Percentiles rank a stretch among this genome's conserved stretches.
Conservation (phyloP, 345 rosid genomes). For the Hibiscus tridactylites region DNA sequence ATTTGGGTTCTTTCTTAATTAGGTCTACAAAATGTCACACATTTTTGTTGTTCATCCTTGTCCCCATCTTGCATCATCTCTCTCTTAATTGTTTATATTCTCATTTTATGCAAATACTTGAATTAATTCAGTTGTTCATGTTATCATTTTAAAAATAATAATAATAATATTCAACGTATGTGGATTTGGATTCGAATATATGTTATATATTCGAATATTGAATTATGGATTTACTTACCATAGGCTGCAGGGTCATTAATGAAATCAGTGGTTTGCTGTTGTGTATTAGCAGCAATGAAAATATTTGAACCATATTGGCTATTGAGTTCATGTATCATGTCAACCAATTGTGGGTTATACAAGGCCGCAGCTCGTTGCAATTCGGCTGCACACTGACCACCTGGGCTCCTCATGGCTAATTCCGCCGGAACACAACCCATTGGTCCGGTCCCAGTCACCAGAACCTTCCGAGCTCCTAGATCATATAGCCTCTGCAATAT, state of each 20-base stretch:
- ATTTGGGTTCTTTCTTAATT: neutral
- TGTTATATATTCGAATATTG: too few relatives aligned
- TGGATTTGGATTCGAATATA: too few relatives aligned
- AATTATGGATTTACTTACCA: conserved; percentile 27
- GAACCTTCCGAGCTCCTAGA: conserved; percentile 69
- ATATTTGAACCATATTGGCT: conserved; percentile 26
- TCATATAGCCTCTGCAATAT: conserved; percentile 16
- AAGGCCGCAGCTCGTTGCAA: conserved; percentile 53
- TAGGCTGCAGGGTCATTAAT: conserved; percentile 43
- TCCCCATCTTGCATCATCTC: neutral
- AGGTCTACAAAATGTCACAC: conserved; percentile 1
- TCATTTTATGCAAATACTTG: neutral
- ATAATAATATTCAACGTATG: neutral
- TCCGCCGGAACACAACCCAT: conserved; percentile 80
- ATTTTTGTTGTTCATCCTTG: neutral
- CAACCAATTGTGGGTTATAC: conserved; percentile 52
- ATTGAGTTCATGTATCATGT: conserved; percentile 48
- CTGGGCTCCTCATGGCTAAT: conserved; percentile 42
- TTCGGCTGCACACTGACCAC: conserved; percentile 47
- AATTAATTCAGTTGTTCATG: neutral
- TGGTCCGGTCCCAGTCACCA: conserved; percentile 88
- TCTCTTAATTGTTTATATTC: neutral
- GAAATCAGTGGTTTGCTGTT: conserved; percentile 41
- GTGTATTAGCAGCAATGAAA: conserved; percentile 51
- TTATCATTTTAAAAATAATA: neutral